Evolutionary conservation across 352 stramenopile genomes (phyloP).

Genomic region (Sclerospora graminicola): DNA sequence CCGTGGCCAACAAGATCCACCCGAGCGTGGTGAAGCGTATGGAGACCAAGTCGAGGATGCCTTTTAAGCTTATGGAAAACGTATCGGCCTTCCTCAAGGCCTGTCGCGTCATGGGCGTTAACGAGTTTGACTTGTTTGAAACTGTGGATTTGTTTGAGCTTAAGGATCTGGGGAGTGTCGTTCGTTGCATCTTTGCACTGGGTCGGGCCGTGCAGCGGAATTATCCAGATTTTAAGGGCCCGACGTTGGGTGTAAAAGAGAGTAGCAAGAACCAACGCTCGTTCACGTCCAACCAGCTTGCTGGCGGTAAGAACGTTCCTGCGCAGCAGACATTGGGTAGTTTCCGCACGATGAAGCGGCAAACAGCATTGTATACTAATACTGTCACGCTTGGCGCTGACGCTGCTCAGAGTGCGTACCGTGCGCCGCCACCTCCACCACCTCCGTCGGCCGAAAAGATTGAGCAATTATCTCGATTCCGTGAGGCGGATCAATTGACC

Average conservation of each 20-base stretch:
- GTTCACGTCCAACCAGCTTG: slow-evolving; percentile 62
- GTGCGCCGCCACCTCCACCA: slow-evolving; percentile 45
- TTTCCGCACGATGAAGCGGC: slow-evolving; percentile 56
- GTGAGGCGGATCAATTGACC: slow-evolving; percentile 25
- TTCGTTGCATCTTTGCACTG: slow-evolving; percentile 69
- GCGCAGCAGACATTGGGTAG: slow-evolving; percentile 62
- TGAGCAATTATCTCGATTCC: slow-evolving; percentile 48
- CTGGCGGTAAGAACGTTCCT: slow-evolving; percentile 43
- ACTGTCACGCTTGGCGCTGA: slow-evolving; percentile 72
- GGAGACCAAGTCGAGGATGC: slow-evolving; percentile 80
- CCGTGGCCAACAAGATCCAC: slow-evolving; percentile 77
- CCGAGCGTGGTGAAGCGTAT: slow-evolving; percentile 51
- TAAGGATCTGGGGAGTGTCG: slow-evolving; percentile 77
- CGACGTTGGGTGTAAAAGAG: slow-evolving; percentile 75
- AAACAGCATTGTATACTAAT: slow-evolving; percentile 40
- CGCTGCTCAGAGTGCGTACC: slow-evolving; percentile 39
- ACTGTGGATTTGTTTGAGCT: slow-evolving; percentile 86
- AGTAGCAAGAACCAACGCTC: slow-evolving; percentile 62
- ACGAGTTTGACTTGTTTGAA: slow-evolving; percentile 86
- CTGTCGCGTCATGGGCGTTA: slow-evolving; percentile 78
- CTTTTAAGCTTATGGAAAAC: slow-evolving; percentile 92
- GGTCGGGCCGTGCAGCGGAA: slow-evolving; percentile 67
- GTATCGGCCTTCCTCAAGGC: slow-evolving; percentile 78
- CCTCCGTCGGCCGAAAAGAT: slow-evolving; percentile 68
- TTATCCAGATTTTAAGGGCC: slow-evolving; percentile 58